Conservation (phyloP, 352 stramenopile genomes). For the Globisporangium takayamanum region DNA sequence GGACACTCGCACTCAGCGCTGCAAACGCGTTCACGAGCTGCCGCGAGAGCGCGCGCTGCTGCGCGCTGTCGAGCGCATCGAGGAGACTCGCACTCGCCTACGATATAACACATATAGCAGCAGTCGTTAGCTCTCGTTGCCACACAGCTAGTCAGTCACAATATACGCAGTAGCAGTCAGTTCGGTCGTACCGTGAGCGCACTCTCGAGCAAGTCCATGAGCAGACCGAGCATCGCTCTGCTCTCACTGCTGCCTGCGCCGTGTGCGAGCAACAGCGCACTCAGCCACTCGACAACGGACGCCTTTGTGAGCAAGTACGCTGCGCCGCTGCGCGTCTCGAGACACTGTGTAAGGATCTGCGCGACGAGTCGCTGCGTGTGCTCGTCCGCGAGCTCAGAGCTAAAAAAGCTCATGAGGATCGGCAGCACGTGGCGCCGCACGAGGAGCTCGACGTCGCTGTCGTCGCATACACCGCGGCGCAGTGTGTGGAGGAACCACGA, state of each 20-base stretch:
- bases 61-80: constrained; percentile 25
- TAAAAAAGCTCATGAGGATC: constrained; percentile 80
- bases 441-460: constrained; percentile 62
- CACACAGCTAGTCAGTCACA: background rate
- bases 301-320: constrained; percentile 60
- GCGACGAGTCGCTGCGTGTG: constrained; percentile 69
- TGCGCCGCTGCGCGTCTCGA: constrained; percentile 41
- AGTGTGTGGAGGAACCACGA: constrained; percentile 79
- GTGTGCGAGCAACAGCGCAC: constrained; percentile 23
- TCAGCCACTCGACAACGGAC: constrained; percentile 58
- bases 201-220: constrained; percentile 34
- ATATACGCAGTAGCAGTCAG: background rate
- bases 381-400: constrained; percentile 64
- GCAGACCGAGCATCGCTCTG: constrained; percentile 20
- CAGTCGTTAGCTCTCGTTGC: background rate
- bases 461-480: constrained; percentile 54
- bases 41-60: constrained; percentile 31
- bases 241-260: constrained; percentile 3
- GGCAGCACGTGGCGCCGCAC: constrained; percentile 73
- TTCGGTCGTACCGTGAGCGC: constrained; percentile 18
- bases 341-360: constrained; percentile 43
- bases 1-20: constrained; percentile 19
- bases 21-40: constrained; percentile 37
- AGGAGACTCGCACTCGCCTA: constrained; percentile 17
- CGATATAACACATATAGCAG: constrained; percentile 2